These are phyloP conservation scores for Ormosia semicastrata DNA, from an alignment of 306 rosid species.

Conservation along the genomic window DNA sequence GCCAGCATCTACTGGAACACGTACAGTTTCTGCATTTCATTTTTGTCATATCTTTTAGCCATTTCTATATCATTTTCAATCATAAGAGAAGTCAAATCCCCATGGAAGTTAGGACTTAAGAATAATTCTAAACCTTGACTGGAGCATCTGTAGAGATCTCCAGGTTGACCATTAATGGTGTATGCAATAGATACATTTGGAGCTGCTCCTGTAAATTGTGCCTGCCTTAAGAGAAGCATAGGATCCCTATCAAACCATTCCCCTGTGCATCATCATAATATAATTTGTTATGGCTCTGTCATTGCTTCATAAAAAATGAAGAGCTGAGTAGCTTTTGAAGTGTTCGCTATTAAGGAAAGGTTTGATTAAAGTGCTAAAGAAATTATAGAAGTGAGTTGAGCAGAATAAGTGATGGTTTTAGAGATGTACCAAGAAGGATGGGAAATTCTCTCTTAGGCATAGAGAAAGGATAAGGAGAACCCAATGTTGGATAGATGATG, in stretches of 20 bases:
- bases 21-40: slow-evolving; percentile 61
- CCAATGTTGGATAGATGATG: slow-evolving; percentile 69
- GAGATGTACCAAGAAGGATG: slow-evolving; percentile 66
- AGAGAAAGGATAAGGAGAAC: slow-evolving; percentile 72
- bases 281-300: slow-evolving; percentile 16
- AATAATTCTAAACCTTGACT: slow-evolving; percentile 50
- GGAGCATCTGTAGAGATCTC: slow-evolving; percentile 84
- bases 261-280: slow-evolving; percentile 49
- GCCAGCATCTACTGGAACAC: slow-evolving; percentile 51
- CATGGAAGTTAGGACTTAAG: slow-evolving; percentile 1
- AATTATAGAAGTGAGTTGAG: not conserved
- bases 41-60: not conserved
- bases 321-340: not conserved
- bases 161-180: slow-evolving; percentile 90
- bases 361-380: not conserved
- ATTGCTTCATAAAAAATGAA: not conserved
- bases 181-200: slow-evolving; percentile 77
- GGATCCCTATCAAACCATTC: slow-evolving; percentile 93
- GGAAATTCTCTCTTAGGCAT: slow-evolving; percentile 69
- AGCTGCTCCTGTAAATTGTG: slow-evolving; percentile 80
- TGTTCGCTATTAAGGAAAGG: not conserved
- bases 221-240: slow-evolving; percentile 50
- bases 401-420: not conserved
- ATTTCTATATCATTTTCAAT: not conserved
- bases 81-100: not conserved